These are phyloP conservation scores for Linaria vulgaris DNA, from an alignment of 257 asterid species.

Conservation along the genomic window DNA sequence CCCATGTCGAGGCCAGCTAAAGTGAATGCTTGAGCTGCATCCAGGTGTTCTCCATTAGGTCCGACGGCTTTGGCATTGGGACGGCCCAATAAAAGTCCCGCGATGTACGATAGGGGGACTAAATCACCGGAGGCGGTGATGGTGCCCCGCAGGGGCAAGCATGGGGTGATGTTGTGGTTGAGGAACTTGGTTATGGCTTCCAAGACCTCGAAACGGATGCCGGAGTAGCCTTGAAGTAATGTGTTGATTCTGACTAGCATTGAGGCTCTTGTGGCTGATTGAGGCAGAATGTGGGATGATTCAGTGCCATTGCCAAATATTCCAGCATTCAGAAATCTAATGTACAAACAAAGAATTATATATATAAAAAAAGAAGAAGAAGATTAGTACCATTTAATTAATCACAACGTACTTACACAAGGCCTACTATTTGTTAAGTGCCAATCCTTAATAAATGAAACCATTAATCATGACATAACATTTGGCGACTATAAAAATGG, in stretches of 20 bases:
- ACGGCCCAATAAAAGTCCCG: conserved; percentile 22
- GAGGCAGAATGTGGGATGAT: conserved; percentile 22
- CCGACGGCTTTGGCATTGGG: conserved; percentile 27
- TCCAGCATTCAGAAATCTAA: conserved; percentile 17
- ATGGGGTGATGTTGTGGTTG: conserved; percentile 32
- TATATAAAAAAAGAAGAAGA: too few relatives aligned
- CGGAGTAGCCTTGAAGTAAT: conserved; percentile 28
- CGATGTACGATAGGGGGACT: conserved; percentile 25
- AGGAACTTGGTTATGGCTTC: conserved; percentile 28
- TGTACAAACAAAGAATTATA: background rate
- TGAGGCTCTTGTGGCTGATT: conserved; percentile 23
- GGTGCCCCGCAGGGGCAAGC: conserved; percentile 25
- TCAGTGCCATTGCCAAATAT: conserved; percentile 21
- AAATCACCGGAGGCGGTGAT: conserved; percentile 28
- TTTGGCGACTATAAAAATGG: too few relatives aligned
- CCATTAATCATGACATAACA: too few relatives aligned
- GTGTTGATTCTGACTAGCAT: conserved; percentile 27
- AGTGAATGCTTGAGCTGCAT: conserved; percentile 16
- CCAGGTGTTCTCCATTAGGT: conserved; percentile 13
- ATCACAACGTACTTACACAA: too few relatives aligned
- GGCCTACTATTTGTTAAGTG: too few relatives aligned
- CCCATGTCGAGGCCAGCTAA: conserved; percentile 17
- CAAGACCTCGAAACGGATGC: conserved; percentile 22
- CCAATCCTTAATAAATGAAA: too few relatives aligned
- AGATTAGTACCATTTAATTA: too few relatives aligned